Evolutionary conservation across 306 rosid species (phyloP).

Genomic region (Begonia loranthoides): DNA sequence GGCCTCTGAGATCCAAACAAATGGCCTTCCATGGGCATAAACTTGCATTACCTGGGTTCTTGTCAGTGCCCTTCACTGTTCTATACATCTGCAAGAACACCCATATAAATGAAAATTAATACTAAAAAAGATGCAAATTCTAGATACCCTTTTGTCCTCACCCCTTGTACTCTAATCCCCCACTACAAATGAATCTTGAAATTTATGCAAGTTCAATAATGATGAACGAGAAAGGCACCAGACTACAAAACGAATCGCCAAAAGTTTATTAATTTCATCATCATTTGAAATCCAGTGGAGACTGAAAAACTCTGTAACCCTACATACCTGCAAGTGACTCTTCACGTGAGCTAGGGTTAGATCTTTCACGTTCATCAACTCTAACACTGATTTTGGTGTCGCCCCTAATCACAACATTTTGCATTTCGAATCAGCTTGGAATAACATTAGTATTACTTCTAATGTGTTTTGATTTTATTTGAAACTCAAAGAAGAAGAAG

Average conservation of each 20-base stretch:
- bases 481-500: background rate
- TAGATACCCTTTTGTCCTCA: slow-evolving; percentile 60
- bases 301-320: slow-evolving; percentile 13
- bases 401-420: slow-evolving; percentile 37
- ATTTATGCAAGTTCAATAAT: too few species aligned
- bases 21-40: background rate
- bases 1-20: too few species aligned
- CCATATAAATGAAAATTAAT: slow-evolving; percentile 17
- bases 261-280: slow-evolving; percentile 2
- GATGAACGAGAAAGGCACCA: too few species aligned
- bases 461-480: background rate
- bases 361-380: slow-evolving; percentile 89
- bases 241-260: slow-evolving; percentile 17
- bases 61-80: slow-evolving; percentile 92
- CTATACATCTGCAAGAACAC: slow-evolving; percentile 91
- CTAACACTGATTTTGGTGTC: slow-evolving; percentile 87
- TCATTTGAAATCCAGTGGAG: slow-evolving; percentile 2
- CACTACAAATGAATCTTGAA: slow-evolving; percentile 14
- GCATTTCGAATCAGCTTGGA: background rate
- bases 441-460: background rate
- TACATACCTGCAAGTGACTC: slow-evolving; percentile 93
- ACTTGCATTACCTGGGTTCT: slow-evolving; percentile 46
- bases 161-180: slow-evolving; percentile 36
- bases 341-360: slow-evolving; percentile 96
- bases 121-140: slow-evolving; percentile 7